Conservation (phyloP, 305 asterid genomes). For the Solanum hybrid region DNA sequence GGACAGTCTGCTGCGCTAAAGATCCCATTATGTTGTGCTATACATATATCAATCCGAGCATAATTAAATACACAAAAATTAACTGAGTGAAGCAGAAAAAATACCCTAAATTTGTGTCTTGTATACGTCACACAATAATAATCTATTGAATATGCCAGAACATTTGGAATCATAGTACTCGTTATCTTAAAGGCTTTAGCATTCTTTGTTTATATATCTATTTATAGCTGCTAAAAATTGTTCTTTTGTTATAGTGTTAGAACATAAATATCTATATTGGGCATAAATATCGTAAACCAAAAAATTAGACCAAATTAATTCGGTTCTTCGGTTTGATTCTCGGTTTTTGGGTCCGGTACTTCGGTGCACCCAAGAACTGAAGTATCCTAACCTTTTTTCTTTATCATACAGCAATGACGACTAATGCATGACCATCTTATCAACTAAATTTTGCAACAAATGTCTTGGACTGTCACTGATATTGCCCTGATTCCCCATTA, state of each 20-base stretch:
- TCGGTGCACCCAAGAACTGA: not conserved
- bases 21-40: not conserved
- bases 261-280: not conserved
- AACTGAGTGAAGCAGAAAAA: not conserved
- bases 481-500: not conserved
- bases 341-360: not conserved
- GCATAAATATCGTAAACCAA: not conserved
- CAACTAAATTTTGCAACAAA: not conserved
- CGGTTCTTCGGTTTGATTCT: not conserved
- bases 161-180: not conserved
- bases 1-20: not conserved
- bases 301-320: not conserved
- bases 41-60: not conserved
- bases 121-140: not conserved
- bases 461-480: not conserved
- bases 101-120: not conserved
- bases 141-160: not conserved
- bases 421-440: not conserved
- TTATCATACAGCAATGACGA: not conserved
- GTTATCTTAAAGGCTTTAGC: not conserved
- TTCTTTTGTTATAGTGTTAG: not conserved
- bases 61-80: not conserved
- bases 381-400: not conserved
- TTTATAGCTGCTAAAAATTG: not conserved
- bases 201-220: too few relatives aligned